Conservation (phyloP, 1,139 yeast species). For the Hanseniaspora gamundiae region DNA sequence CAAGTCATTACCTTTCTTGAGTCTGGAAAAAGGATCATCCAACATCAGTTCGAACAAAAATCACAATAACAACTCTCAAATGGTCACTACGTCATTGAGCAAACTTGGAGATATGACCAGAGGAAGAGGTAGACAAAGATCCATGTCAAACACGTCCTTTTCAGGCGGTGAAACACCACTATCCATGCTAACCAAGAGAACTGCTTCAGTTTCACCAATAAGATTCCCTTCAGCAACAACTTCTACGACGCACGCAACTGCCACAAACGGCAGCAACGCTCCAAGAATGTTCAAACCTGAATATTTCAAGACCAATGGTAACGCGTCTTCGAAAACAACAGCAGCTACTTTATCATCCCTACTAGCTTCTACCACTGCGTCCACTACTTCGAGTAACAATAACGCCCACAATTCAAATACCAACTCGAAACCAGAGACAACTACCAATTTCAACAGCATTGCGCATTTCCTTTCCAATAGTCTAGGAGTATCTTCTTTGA, state of each 20-base stretch:
- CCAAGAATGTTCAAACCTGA: conserved; percentile 1
- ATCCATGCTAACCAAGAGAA: neutral
- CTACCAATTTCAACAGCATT: neutral
- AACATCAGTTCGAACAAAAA: neutral
- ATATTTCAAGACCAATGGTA: neutral
- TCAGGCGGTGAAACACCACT: neutral
- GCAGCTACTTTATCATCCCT: neutral
- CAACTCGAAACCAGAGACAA: neutral
- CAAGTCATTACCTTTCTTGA: neutral
- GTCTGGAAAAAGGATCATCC: neutral
- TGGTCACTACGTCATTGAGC: conserved; percentile 5
- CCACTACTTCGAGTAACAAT: neutral
- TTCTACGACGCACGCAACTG: neutral
- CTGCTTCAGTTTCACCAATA: conserved; percentile 1
- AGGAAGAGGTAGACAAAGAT: conserved; percentile 7
- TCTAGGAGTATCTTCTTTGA: neutral
- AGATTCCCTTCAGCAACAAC: neutral
- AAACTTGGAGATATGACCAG: conserved; percentile 6
- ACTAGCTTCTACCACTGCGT: neutral
- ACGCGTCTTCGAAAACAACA: neutral
- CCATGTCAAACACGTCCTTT: conserved; percentile 5
- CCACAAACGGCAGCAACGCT: neutral
- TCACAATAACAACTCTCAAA: neutral
- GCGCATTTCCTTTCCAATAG: neutral
- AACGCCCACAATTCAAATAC: neutral